A percentile compares a stretch with the other conserved stretches of the same genome.
phyloP scores from a whole-genome alignment of 2,329 filamentous ascomycete species.

The Pleoardoris graminearum region DNA sequence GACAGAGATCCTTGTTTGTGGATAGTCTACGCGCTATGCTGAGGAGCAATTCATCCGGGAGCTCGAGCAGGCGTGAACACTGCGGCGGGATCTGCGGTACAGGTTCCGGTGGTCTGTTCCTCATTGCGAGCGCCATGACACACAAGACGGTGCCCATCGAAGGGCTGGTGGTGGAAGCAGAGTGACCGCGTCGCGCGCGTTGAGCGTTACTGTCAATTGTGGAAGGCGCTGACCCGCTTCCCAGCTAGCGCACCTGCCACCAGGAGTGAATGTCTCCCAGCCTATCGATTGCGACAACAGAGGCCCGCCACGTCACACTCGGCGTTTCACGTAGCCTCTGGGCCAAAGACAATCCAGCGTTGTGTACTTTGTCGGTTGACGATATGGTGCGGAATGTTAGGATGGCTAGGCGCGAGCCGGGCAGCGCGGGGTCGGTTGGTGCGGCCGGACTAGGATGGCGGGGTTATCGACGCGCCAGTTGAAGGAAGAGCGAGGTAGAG shows the following conservation, averaged over 20 bases:
- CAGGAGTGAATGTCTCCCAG: constrained; percentile 3
- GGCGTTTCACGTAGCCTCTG: background rate
- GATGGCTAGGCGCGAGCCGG: too few species aligned
- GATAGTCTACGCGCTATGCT: background rate
- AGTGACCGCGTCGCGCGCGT: background rate
- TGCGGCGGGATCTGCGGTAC: background rate
- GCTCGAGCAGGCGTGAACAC: background rate
- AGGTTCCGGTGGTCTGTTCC: background rate
- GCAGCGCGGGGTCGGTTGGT: background rate
- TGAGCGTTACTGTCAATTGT: background rate
- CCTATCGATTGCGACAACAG: background rate
- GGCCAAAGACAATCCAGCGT: background rate
- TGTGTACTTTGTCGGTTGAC: background rate
- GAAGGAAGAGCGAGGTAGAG: background rate
- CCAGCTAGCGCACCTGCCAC: background rate
- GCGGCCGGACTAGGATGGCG: too few species aligned
- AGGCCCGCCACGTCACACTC: constrained; percentile 2
- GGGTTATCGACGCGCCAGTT: background rate
- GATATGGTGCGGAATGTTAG: background rate
- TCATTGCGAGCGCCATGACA: background rate
- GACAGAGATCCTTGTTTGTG: constrained; percentile 4
- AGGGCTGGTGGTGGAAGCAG: background rate
- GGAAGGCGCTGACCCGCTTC: background rate
- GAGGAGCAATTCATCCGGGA: constrained; percentile 10
- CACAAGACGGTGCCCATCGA: background rate